Evolutionary conservation across 805 yeast species (phyloP), one percentile per base, ranked within the genome.

Genomic region (Starmerella powellii): DNA sequence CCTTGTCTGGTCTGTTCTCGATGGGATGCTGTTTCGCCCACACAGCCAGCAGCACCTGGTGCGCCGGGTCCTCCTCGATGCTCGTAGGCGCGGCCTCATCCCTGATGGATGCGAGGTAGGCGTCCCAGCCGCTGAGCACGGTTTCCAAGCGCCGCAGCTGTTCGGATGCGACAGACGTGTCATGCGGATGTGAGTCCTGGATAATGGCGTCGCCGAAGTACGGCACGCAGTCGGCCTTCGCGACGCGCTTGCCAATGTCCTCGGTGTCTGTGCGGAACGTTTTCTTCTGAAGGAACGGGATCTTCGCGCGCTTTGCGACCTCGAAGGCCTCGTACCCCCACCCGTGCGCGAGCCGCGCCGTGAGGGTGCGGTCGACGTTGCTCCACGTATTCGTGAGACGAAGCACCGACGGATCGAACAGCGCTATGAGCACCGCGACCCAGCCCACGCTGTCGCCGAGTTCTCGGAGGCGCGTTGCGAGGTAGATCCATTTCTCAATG

Each of bases 271-370:
- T 93, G 87, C 66, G 84, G 71, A 23, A 86, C 76, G 63, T 79
- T 81, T 49, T 72, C 59, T 76, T 72, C 41, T 70, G 72, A 31
- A 74, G 67, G 4, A 76, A 65, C 38, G 74, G 73, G 34, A 74
- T 68, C 17, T 72, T 66, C 59, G 81, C 67, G 37, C 78, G 71
- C 51, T 91, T 72, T 48, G 85, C 93, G 28, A 88, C 67, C 56
- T 87, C 96, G 62, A 82, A 84, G 8, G 84, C 78, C 19, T 88
- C 93, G 2, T 93, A 94, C 0, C 91, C 83, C 96, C 96, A 88
- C 52, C 82, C 93, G 38, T 76, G 74, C 34, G 77, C 72, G 23
- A 85, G 73, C 2, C 74, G 63, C 42, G 73, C 76, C 40, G 82
- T 60, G 35, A 72, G 66, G 23, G 72, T 71, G 17, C 71, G 69